Conservation (phyloP, 2,329 filamentous ascomycete species). For the Pseudodiploospora longispora region DNA sequence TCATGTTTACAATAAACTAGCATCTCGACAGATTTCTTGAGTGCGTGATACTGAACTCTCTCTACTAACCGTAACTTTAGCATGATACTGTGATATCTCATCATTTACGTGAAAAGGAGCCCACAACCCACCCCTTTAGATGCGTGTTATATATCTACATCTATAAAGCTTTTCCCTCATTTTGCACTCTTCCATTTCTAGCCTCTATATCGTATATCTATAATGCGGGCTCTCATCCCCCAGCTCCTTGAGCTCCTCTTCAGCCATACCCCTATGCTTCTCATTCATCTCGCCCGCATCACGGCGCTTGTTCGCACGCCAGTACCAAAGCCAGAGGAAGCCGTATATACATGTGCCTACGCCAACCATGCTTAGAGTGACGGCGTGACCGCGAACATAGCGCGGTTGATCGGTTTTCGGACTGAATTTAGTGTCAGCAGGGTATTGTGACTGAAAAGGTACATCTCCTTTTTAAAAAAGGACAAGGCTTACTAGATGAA, state of each 20-base stretch:
- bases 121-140: too few species aligned
- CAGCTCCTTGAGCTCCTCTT: slow-evolving; percentile 41
- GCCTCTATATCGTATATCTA: slow-evolving; percentile 32
- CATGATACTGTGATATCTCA: too few species aligned
- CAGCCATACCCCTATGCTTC: slow-evolving; percentile 31
- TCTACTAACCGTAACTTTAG: too few species aligned
- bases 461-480: not conserved
- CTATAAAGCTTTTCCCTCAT: too few species aligned
- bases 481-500: slow-evolving; percentile 46
- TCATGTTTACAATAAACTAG: too few species aligned
- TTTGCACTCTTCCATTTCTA: too few species aligned
- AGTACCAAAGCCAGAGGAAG: slow-evolving; percentile 47
- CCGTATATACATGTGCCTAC: slow-evolving; percentile 45
- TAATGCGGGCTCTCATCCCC: slow-evolving; percentile 45
- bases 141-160: too few species aligned
- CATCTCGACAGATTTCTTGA: too few species aligned
- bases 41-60: too few species aligned
- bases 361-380: slow-evolving; percentile 50
- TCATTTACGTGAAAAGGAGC: too few species aligned
- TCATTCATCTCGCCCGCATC: slow-evolving; percentile 29
- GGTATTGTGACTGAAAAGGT: slow-evolving; percentile 8
- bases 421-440: slow-evolving; percentile 17
- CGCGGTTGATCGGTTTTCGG: slow-evolving; percentile 41
- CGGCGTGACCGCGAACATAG: slow-evolving; percentile 54
- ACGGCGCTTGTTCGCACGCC: slow-evolving; percentile 37